These are phyloP conservation scores for Clausena lansium DNA, from an alignment of 345 rosid species.

Conservation along the genomic window DNA sequence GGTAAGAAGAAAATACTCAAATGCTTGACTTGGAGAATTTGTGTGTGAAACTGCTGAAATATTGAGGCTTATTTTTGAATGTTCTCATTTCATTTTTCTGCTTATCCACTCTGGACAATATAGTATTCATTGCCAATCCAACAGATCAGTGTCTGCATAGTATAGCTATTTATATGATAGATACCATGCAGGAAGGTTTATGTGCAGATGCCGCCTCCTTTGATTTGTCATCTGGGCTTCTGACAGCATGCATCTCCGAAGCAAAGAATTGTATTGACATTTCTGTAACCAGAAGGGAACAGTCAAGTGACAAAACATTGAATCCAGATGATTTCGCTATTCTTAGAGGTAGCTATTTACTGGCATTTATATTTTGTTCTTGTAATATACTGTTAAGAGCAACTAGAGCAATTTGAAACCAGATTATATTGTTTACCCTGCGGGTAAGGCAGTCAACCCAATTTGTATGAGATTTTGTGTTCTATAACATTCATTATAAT, in stretches of 20 bases:
- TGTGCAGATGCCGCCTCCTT: constrained; percentile 97
- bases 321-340: constrained; percentile 92
- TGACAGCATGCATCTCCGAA: constrained; percentile 87
- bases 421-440: not conserved
- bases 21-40: not conserved
- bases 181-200: constrained; percentile 70
- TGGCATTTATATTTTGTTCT: not conserved
- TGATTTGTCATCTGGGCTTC: constrained; percentile 74
- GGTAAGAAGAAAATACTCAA: constrained; percentile 47
- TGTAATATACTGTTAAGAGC: not conserved
- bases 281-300: constrained; percentile 54
- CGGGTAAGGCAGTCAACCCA: not conserved
- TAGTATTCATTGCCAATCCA: not conserved
- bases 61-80: constrained; percentile 1
- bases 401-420: not conserved
- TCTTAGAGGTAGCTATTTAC: constrained; percentile 63
- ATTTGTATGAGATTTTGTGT: not conserved
- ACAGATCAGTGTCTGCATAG: not conserved
- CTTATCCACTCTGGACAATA: not conserved
- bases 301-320: constrained; percentile 60
- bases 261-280: constrained; percentile 82
- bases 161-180: constrained; percentile 15
- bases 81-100: constrained; percentile 9
- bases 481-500: constrained; percentile 11
- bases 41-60: not conserved